These are phyloP conservation scores for Abrus pulchellus DNA, from an alignment of 306 rosid species.

Conservation along the genomic window DNA sequence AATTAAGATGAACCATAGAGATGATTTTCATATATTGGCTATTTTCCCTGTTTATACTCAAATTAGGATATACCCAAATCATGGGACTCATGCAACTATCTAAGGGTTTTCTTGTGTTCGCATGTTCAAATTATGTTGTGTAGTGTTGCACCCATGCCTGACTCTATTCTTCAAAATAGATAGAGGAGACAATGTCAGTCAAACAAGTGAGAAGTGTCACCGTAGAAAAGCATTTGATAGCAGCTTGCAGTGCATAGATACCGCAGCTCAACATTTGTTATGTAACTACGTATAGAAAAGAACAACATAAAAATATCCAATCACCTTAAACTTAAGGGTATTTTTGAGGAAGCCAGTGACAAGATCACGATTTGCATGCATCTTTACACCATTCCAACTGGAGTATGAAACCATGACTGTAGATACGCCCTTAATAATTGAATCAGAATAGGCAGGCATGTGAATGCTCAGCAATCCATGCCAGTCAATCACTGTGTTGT, in stretches of 20 bases:
- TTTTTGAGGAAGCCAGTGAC: slow-evolving; percentile 77
- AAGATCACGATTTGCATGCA: slow-evolving; percentile 88
- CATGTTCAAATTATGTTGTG: neutral
- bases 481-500: slow-evolving; percentile 72
- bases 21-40: neutral
- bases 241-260: slow-evolving; percentile 24
- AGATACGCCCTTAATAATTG: slow-evolving; percentile 88
- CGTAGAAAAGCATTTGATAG: slow-evolving; percentile 27
- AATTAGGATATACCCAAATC: neutral
- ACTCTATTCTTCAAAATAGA: neutral
- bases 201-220: slow-evolving; percentile 9
- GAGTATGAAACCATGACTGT: slow-evolving; percentile 92
- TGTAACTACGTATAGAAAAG: neutral
- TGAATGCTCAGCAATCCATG: slow-evolving; percentile 88
- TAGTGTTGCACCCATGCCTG: neutral
- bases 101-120: neutral
- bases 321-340: slow-evolving; percentile 90
- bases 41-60: neutral
- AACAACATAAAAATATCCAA: slow-evolving; percentile 12
- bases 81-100: neutral
- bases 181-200: neutral
- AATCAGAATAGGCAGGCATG: slow-evolving; percentile 92
- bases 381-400: slow-evolving; percentile 95
- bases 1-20: neutral
- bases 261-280: neutral